Evolutionary conservation across 2,329 filamentous ascomycete genomes (phyloP).

Genomic region (Xylaria hypoxylon): DNA sequence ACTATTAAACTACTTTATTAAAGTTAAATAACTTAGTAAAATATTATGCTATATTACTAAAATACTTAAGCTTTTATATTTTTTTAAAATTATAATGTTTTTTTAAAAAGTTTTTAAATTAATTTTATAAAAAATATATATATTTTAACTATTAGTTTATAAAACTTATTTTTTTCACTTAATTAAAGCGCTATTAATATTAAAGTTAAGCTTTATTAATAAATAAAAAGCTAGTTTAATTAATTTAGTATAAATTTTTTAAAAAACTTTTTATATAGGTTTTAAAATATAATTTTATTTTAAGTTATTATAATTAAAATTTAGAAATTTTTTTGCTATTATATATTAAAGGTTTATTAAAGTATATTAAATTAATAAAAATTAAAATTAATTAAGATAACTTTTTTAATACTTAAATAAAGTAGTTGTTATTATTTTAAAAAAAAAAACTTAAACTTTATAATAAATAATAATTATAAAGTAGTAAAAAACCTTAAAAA

Average conservation of each 20-base stretch:
- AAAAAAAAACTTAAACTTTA: background rate
- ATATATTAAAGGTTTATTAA: background rate
- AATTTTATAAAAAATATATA: too few species aligned
- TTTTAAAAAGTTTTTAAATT: too few species aligned
- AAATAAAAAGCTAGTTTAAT: conserved; percentile 7
- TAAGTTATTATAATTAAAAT: conserved; percentile 6
- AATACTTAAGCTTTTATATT: too few species aligned
- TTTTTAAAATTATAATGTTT: too few species aligned
- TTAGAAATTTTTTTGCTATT: conserved; percentile 4
- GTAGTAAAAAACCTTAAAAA: background rate
- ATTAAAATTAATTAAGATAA: background rate
- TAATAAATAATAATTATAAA: background rate
- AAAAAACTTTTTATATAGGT: conserved; percentile 8
- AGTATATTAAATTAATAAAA: too few species aligned
- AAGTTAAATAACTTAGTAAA: too few species aligned
- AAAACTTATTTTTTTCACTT: too few species aligned
- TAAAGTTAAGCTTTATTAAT: conserved; percentile 15
- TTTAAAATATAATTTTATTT: conserved; percentile 3
- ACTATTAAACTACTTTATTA: too few species aligned
- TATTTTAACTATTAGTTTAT: too few species aligned
- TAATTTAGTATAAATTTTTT: conserved; percentile 2
- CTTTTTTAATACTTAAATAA: background rate
- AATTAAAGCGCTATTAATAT: too few species aligned
- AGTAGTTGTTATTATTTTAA: background rate
- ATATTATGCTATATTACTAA: too few species aligned